Conservation (phyloP, 2,329 filamentous ascomycete genomes). For the Curvularia verruculosa region DNA sequence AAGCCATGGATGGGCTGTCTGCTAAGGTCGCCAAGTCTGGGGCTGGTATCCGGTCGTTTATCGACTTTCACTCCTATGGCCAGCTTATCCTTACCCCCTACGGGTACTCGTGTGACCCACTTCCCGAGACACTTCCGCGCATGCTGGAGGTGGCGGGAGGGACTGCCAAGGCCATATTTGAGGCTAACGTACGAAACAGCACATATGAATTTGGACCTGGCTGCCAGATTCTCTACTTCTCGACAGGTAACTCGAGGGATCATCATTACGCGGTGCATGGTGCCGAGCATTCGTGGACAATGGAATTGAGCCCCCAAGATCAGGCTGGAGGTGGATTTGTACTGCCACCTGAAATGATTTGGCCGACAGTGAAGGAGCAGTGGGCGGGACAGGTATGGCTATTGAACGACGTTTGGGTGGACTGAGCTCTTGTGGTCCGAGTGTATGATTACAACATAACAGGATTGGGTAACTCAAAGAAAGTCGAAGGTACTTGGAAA, state of each 20-base stretch:
- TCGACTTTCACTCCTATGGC: slow-evolving; percentile 69
- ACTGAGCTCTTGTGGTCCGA: neutral
- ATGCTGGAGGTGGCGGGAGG: slow-evolving; percentile 47
- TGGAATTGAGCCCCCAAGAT: slow-evolving; percentile 54
- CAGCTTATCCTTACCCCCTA: slow-evolving; percentile 65
- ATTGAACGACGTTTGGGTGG: slow-evolving; percentile 27
- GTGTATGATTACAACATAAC: no score
- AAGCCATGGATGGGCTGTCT: slow-evolving; percentile 54
- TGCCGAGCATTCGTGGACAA: slow-evolving; percentile 53
- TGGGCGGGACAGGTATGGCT: slow-evolving; percentile 49
- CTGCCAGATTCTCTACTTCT: slow-evolving; percentile 65
- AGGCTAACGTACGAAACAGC: slow-evolving; percentile 45
- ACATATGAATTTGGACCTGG: slow-evolving; percentile 54
- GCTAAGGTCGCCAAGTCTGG: slow-evolving; percentile 45
- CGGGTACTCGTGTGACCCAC: slow-evolving; percentile 52
- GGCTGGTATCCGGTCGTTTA: slow-evolving; percentile 63
- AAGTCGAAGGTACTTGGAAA: neutral
- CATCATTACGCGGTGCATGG: slow-evolving; percentile 51
- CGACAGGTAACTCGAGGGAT: slow-evolving; percentile 54
- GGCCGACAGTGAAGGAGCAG: slow-evolving; percentile 53
- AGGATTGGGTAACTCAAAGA: no score
- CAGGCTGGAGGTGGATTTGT: slow-evolving; percentile 56
- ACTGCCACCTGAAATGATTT: slow-evolving; percentile 55
- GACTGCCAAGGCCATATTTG: slow-evolving; percentile 55
- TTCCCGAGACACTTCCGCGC: slow-evolving; percentile 56